phyloP scores from a whole-genome alignment of 345 rosid genomes.

The Rhodomyrtus tomentosa region DNA sequence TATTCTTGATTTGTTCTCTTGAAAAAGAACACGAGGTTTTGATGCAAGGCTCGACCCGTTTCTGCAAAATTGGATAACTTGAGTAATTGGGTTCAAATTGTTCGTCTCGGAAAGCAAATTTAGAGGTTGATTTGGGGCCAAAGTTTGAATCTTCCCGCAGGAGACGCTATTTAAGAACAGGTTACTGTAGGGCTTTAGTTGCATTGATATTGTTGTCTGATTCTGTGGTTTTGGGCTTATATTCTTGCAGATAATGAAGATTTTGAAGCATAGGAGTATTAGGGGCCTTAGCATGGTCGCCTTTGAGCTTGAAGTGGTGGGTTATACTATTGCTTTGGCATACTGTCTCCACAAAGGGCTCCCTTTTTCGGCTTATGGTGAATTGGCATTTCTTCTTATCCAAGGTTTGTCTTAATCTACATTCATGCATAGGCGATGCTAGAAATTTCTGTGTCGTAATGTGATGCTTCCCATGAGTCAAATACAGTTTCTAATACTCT shows the following conservation, averaged over 20 bases:
- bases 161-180: background rate
- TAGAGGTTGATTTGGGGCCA: background rate
- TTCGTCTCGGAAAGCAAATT: background rate
- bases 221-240: background rate
- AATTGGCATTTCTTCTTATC: constrained; percentile 71
- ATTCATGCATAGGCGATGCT: background rate
- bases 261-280: constrained; percentile 66
- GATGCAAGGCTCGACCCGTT: background rate
- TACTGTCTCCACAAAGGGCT: constrained; percentile 90
- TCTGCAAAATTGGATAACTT: background rate
- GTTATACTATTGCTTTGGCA: constrained; percentile 80
- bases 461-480: background rate
- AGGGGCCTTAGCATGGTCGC: constrained; percentile 69
- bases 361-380: constrained; percentile 94
- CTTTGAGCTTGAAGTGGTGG: constrained; percentile 90
- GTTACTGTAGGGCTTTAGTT: background rate
- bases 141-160: background rate
- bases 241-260: constrained; percentile 58
- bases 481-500: background rate
- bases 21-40: background rate
- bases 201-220: background rate
- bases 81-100: background rate
- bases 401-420: constrained; percentile 35
- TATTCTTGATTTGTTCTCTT: background rate
- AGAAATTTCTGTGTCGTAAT: background rate